Conservation (phyloP, 495 filamentous ascomycete genomes). For the Tuber borchii region DNA sequence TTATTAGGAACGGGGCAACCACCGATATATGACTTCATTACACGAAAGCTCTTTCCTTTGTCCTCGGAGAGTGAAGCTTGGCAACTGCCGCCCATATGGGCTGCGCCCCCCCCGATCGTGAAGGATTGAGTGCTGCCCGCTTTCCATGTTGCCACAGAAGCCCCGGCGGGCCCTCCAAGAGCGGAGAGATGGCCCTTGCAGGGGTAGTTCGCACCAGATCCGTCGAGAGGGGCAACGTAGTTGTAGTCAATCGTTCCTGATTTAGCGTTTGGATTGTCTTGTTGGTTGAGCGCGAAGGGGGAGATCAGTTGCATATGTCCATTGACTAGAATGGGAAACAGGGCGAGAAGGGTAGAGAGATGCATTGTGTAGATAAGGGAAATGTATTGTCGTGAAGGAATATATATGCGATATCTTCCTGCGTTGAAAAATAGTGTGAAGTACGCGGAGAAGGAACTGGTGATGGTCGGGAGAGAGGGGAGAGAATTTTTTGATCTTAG, state of each 20-base stretch:
- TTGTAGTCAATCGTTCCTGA: constrained; percentile 51
- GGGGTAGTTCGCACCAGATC: constrained; percentile 51
- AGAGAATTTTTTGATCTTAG: not conserved
- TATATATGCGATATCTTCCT: not conserved
- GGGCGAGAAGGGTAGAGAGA: constrained; percentile 43
- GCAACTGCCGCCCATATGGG: constrained; percentile 59
- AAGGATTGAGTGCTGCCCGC: constrained; percentile 55
- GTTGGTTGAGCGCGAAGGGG: constrained; percentile 52
- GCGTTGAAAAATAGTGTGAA: not conserved
- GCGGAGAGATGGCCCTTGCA: constrained; percentile 61
- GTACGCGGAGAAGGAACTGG: not conserved
- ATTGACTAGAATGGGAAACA: constrained; percentile 41
- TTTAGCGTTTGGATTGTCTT: constrained; percentile 49
- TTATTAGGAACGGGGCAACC: constrained; percentile 50
- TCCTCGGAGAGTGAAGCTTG: constrained; percentile 60
- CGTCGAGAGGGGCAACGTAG: constrained; percentile 49
- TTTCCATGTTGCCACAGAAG: constrained; percentile 48
- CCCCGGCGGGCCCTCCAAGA: constrained; percentile 47
- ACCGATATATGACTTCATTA: constrained; percentile 60
- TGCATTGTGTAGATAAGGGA: not conserved
- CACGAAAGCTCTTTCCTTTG: constrained; percentile 54
- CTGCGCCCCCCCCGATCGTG: constrained; percentile 52
- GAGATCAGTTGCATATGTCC: constrained; percentile 58
- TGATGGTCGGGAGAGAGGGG: not conserved
- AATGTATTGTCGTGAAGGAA: not conserved